Evolutionary conservation across 1,284 basidiomycete genomes (phyloP).

Genomic region (Entoloma clypeatum): DNA sequence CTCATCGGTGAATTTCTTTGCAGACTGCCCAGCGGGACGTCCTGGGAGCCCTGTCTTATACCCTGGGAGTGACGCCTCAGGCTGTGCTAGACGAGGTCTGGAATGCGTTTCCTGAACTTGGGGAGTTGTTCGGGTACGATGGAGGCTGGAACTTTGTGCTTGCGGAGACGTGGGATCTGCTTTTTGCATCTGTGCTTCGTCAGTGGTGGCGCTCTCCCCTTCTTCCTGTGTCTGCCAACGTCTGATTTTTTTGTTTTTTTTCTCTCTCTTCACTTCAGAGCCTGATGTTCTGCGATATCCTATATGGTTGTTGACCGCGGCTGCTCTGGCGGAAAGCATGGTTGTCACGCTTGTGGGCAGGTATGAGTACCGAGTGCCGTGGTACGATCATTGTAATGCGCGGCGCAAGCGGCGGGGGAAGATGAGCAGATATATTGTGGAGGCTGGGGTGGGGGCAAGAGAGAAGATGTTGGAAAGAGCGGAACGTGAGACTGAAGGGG

Average conservation of each 20-base stretch:
- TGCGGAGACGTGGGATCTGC: slow-evolving; percentile 44
- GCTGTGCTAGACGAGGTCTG: slow-evolving; percentile 56
- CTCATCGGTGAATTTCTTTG: too few species aligned
- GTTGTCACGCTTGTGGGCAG: slow-evolving; percentile 34
- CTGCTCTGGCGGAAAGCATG: slow-evolving; percentile 44
- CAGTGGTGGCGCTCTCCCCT: slow-evolving; percentile 12
- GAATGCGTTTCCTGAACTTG: slow-evolving; percentile 48
- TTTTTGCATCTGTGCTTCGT: slow-evolving; percentile 48
- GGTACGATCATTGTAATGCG: too few species aligned
- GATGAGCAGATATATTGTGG: too few species aligned
- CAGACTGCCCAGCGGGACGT: slow-evolving; percentile 57
- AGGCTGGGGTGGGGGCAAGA: too few species aligned
- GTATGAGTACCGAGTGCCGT: slow-evolving; percentile 34
- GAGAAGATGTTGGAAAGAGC: too few species aligned
- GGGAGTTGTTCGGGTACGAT: slow-evolving; percentile 34
- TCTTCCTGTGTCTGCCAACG: too few species aligned
- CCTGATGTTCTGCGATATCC: slow-evolving; percentile 48
- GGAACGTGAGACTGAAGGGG: too few species aligned
- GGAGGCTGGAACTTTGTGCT: slow-evolving; percentile 44
- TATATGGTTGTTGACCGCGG: slow-evolving; percentile 47
- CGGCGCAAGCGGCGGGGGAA: too few species aligned
- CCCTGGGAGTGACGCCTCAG: slow-evolving; percentile 53
- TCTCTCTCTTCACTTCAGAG: slow-evolving; percentile 24
- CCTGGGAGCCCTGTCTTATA: slow-evolving; percentile 44
- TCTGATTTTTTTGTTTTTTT: too few species aligned